These are phyloP conservation scores for Asterophora lycoperdoides DNA, from an alignment of 768 basidiomycete species.

Conservation along the genomic window DNA sequence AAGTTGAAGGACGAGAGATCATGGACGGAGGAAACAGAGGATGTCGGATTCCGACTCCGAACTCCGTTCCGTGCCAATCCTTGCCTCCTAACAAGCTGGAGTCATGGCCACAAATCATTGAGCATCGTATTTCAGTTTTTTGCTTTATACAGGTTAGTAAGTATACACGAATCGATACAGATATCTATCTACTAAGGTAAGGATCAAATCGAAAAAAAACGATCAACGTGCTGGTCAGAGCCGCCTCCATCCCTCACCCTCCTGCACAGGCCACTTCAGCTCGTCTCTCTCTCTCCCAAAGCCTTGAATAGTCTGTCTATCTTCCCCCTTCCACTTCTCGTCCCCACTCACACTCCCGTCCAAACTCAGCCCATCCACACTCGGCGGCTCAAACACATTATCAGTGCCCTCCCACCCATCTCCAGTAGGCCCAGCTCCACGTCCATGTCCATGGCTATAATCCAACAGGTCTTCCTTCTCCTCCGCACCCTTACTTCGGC, in stretches of 20 bases:
- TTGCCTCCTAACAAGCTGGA: too few relatives aligned
- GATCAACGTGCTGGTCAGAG: not conserved
- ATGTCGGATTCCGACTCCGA: too few relatives aligned
- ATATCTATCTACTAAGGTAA: too few relatives aligned
- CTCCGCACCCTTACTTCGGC: conserved; percentile 14
- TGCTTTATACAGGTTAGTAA: too few relatives aligned
- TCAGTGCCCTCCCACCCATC: conserved; percentile 12
- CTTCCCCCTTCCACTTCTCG: conserved; percentile 10
- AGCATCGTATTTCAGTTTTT: too few relatives aligned
- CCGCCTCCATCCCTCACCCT: conserved; percentile 32
- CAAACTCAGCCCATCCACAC: conserved; percentile 47
- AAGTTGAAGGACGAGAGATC: too few relatives aligned
- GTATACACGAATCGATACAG: too few relatives aligned
- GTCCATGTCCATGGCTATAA: not conserved
- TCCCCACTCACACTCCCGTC: conserved; percentile 22
- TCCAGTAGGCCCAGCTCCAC: too few relatives aligned
- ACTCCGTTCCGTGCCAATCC: too few relatives aligned
- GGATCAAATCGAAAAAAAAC: too few relatives aligned
- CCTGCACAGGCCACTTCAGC: conserved; percentile 57
- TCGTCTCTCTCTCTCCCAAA: conserved; percentile 39
- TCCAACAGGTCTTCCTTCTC: conserved; percentile 17
- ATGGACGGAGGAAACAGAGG: too few relatives aligned
- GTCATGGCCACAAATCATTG: too few relatives aligned
- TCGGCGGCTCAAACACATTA: conserved; percentile 57
- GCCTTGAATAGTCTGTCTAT: conserved; percentile 17